These are phyloP conservation scores for Entoloma clypeatum DNA, from an alignment of 1,284 basidiomycete species.

Conservation along the genomic window DNA sequence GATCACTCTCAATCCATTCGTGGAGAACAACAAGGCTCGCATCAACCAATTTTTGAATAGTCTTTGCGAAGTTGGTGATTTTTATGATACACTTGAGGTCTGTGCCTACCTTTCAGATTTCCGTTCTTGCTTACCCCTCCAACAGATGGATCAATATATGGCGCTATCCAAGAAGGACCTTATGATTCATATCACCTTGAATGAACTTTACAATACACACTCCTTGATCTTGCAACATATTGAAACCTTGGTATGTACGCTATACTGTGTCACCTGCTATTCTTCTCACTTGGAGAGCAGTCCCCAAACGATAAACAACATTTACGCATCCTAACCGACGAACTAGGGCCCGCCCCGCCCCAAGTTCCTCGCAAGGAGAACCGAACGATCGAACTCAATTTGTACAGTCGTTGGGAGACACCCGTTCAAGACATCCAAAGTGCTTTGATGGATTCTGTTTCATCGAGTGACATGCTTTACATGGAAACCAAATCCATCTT, in stretches of 20 bases:
- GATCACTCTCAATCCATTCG: constrained; percentile 97
- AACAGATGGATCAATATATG: constrained; percentile 99
- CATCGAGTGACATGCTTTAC: constrained; percentile 97
- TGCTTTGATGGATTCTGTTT: constrained; percentile 96
- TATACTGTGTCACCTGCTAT: constrained; percentile 1
- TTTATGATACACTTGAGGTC: constrained; percentile 98
- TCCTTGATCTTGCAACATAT: constrained; percentile 93
- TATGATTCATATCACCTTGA: constrained; percentile 98
- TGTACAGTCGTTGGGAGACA: constrained; percentile 99
- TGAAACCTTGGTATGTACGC: constrained; percentile 86
- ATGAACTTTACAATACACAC: constrained; percentile 98
- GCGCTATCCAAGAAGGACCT: constrained; percentile 98
- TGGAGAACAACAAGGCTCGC: constrained; percentile 95
- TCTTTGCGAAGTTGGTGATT: constrained; percentile 97
- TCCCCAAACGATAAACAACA: constrained; percentile 98
- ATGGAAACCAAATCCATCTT: constrained; percentile 99
- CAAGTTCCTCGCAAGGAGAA: constrained; percentile 99
- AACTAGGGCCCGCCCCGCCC: constrained; percentile 87
- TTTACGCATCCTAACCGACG: constrained; percentile 92
- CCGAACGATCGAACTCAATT: constrained; percentile 83
- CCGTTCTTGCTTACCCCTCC: constrained; percentile 6
- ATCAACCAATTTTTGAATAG: constrained; percentile 97
- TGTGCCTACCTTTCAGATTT: constrained; percentile 17
- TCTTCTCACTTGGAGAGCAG: constrained; percentile 36
- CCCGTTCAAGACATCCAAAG: constrained; percentile 97